A percentile compares a stretch with the other conserved stretches of the same genome.
Evolutionary conservation across 495 filamentous ascomycete genomes (phyloP).

Genomic region (Physcia stellaris): DNA sequence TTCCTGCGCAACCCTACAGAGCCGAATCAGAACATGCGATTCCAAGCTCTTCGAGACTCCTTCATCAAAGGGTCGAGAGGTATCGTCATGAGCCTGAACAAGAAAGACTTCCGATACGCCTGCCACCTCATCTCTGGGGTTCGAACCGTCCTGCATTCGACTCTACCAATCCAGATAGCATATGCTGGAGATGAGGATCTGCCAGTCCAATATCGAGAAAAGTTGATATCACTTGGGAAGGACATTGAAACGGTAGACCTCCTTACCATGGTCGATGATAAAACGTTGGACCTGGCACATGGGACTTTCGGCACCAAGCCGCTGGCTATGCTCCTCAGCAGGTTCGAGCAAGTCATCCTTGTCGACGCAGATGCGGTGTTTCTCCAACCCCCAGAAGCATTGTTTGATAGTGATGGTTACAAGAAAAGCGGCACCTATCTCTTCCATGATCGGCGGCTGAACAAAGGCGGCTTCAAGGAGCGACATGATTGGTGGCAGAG

Average conservation of each 20-base stretch:
- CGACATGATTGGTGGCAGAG: constrained; percentile 17
- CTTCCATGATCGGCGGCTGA: constrained; percentile 21
- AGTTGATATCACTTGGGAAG: background rate
- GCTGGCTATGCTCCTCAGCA: constrained; percentile 18
- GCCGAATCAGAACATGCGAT: background rate
- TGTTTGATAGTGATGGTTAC: constrained; percentile 12
- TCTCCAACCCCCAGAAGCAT: constrained; percentile 14
- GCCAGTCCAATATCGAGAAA: constrained; percentile 1
- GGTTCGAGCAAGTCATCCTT: constrained; percentile 21
- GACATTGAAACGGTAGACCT: constrained; percentile 6
- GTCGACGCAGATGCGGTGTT: constrained; percentile 22
- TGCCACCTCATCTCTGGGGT: constrained; percentile 6
- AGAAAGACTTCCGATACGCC: background rate
- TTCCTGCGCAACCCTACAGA: constrained; percentile 3
- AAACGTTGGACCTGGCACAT: constrained; percentile 3
- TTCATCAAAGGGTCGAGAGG: constrained; percentile 3
- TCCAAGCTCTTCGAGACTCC: constrained; percentile 1
- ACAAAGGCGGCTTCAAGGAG: constrained; percentile 15
- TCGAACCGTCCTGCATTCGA: constrained; percentile 5
- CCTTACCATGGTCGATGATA: constrained; percentile 6
- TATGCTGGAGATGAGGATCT: constrained; percentile 5
- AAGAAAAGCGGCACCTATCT: constrained; percentile 17
- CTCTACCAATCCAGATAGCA: constrained; percentile 6
- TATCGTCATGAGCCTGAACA: constrained; percentile 2
- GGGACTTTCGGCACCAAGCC: constrained; percentile 19